Base-by-base conservation (phyloP, 108 stramenopile species). In the Cyclotella distinguenda region DNA sequence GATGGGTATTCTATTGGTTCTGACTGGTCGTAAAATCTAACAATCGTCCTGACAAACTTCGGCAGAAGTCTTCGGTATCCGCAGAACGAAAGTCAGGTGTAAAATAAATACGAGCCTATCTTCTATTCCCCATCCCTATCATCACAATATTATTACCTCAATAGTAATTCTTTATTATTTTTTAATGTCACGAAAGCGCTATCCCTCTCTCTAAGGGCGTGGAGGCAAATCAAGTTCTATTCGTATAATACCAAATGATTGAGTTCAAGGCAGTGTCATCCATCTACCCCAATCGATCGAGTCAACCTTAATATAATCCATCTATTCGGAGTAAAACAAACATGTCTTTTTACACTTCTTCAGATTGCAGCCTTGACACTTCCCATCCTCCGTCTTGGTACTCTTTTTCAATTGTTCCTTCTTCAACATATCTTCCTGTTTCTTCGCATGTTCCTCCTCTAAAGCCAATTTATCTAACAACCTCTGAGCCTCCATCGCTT, bases 401-500 rank as follows among this genome's bases (percentile, higher is more conserved):
- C 88, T 89, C 38, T 77, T 75, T 50, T 69, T 88, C 33, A 48
- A 57, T 52, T 68, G 60, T 59, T 93, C 93, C 62, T 87, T 87
- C 58, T 81, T 77, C 43, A 74, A 68, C 47, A 73, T 66, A 46
- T 85, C 87, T 66, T 87, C 79, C 28, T 82, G 66, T 36, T 83
- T 83, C 56, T 87, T 64, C 44, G 81, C 73, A 46, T 69, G 73
- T 35, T 79, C 73, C 43, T 82, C 81, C 48, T 82, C 72, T 54
- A 82, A 55, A 42, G 68, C 81, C 6, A 93, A 60, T 34, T 80
- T 80, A 26, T 90, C 86, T 6, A 95, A 72, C 44, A 83, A 64
- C 8, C 94, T 78, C 65, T 89, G 88, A n/a, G 94, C 94, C 55
- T 95, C 90, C 94, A 95, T 95, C 11, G 94, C 94, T 63, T 89